Percentiles rank a stretch among this genome's conserved stretches.
phyloP scores from a whole-genome alignment of 106 monocot species.

The Apostasia shenzhenica region DNA sequence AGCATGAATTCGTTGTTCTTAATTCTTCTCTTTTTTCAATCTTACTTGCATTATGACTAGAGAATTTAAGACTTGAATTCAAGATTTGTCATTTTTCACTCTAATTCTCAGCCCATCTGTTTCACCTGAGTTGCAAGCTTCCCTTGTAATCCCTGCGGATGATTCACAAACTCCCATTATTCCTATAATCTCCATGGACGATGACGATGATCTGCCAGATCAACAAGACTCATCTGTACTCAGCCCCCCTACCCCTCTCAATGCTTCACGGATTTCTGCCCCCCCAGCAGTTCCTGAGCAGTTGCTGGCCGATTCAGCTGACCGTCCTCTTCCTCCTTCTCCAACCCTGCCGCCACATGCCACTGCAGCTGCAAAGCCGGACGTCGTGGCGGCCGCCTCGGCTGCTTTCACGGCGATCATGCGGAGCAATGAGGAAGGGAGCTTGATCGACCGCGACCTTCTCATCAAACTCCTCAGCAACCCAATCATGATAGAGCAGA shows the following conservation, averaged over 20 bases:
- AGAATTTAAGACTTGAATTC: not conserved
- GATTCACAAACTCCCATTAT: constrained; percentile 44
- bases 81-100: not conserved
- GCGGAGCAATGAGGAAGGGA: constrained; percentile 59
- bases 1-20: too few relatives aligned
- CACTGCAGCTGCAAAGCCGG: constrained; percentile 30
- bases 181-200: constrained; percentile 79
- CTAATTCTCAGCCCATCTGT: constrained; percentile 44
- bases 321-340: not conserved
- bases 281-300: not conserved
- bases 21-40: not conserved
- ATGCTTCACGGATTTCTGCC: not conserved
- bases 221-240: constrained; percentile 4
- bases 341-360: not conserved
- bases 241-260: not conserved
- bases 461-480: constrained; percentile 79
- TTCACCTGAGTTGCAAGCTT: constrained; percentile 29
- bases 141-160: constrained; percentile 7
- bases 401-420: constrained; percentile 70
- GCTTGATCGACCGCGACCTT: constrained; percentile 64
- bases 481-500: constrained; percentile 49
- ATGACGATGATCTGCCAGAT: constrained; percentile 48
- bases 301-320: not conserved
- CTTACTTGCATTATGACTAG: not conserved
- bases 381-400: constrained; percentile 71